Evolutionary conservation across 2,329 filamentous ascomycete species (phyloP).

Genomic region (Neonectria magnoliae): DNA sequence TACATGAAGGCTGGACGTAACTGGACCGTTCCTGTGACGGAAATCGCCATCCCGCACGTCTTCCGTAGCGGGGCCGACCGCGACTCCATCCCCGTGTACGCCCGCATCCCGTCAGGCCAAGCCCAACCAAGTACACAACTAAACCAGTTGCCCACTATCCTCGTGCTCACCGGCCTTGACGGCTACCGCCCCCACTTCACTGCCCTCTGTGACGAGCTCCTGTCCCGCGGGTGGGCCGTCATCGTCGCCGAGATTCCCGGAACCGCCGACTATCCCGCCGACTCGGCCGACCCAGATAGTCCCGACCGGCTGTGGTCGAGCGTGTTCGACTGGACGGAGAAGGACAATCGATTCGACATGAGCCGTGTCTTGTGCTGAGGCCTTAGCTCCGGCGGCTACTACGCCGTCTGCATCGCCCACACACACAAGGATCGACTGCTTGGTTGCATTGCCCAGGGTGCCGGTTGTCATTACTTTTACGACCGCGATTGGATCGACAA

Average conservation of each 20-base stretch:
- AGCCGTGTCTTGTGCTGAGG: constrained; percentile 70
- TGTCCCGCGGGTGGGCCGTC: too few relatives aligned
- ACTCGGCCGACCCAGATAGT: constrained; percentile 66
- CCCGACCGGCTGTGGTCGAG: constrained; percentile 71
- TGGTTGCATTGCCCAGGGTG: constrained; percentile 68
- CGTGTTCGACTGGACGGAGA: constrained; percentile 67
- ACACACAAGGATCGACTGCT: constrained; percentile 66
- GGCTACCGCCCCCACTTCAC: too few relatives aligned
- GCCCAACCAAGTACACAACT: too few relatives aligned
- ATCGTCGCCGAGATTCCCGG: constrained; percentile 30
- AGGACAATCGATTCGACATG: constrained; percentile 64
- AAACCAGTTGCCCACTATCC: too few relatives aligned
- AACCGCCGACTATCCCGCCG: constrained; percentile 71
- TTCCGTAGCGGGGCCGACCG: too few relatives aligned
- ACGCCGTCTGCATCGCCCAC: constrained; percentile 73
- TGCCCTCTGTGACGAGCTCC: too few relatives aligned
- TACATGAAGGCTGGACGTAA: too few relatives aligned
- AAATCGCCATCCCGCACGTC: too few relatives aligned
- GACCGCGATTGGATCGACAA: constrained; percentile 55
- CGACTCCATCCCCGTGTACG: too few relatives aligned
- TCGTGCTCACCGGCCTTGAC: too few relatives aligned
- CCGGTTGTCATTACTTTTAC: constrained; percentile 66
- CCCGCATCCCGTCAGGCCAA: too few relatives aligned
- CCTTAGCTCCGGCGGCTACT: constrained; percentile 73
- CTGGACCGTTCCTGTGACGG: too few relatives aligned